Percentiles rank a stretch among this genome's conserved stretches.
Evolutionary conservation across 2,329 filamentous ascomycete species (phyloP).

Genomic region (Orbilia ellipsospora): DNA sequence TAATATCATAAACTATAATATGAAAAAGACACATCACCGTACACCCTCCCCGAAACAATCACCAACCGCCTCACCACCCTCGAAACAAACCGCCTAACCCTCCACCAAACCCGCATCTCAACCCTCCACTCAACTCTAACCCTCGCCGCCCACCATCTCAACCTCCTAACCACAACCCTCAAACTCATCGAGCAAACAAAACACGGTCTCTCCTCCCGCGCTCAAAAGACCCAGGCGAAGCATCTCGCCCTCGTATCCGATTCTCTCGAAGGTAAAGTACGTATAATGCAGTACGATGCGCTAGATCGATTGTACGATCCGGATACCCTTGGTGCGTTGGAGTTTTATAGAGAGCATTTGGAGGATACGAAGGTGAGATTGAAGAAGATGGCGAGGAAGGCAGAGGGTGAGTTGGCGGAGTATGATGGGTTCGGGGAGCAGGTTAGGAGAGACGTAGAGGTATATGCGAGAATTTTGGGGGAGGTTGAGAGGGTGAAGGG

Average conservation of each 20-base stretch:
- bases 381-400: slow-evolving; percentile 56
- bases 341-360: slow-evolving; percentile 58
- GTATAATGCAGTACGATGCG: slow-evolving; percentile 57
- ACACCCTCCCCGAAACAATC: slow-evolving; percentile 33
- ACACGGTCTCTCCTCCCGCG: slow-evolving; percentile 45
- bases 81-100: slow-evolving; percentile 31
- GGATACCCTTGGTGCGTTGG: slow-evolving; percentile 57
- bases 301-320: slow-evolving; percentile 57
- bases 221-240: slow-evolving; percentile 55
- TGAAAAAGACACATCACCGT: slow-evolving; percentile 23
- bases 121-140: slow-evolving; percentile 55
- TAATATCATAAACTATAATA: too few relatives aligned
- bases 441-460: slow-evolving; percentile 37
- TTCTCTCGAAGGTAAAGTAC: slow-evolving; percentile 57
- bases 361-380: slow-evolving; percentile 57
- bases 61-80: slow-evolving; percentile 32
- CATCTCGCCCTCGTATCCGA: slow-evolving; percentile 57
- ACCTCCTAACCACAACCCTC: slow-evolving; percentile 32
- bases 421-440: slow-evolving; percentile 46
- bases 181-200: slow-evolving; percentile 50
- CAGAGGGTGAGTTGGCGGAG: slow-evolving; percentile 57
- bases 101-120: slow-evolving; percentile 54
- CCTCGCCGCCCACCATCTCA: slow-evolving; percentile 36
- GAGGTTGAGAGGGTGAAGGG: slow-evolving; percentile 25
- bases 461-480: slow-evolving; percentile 37